A percentile compares a stretch with the other conserved stretches of the same genome.
These are phyloP conservation scores for Candida neerlandica DNA, from an alignment of 1,139 yeast species.

Conservation along the genomic window DNA sequence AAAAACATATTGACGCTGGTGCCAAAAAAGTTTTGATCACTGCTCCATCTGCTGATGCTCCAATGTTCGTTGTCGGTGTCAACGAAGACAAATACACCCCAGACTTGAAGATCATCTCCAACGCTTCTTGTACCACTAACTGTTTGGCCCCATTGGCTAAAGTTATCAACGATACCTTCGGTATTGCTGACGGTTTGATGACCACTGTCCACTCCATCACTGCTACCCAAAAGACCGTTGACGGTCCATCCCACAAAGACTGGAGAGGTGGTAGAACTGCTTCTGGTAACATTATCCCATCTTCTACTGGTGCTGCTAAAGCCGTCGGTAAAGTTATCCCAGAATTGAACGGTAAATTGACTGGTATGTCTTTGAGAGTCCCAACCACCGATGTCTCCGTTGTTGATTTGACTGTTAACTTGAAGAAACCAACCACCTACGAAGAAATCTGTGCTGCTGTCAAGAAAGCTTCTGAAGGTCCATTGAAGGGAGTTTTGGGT, in stretches of 20 bases:
- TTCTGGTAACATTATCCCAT: slow-evolving; percentile 86
- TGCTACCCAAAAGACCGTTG: slow-evolving; percentile 89
- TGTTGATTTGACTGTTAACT: slow-evolving; percentile 50
- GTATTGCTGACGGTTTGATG: slow-evolving; percentile 86
- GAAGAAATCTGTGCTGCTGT: slow-evolving; percentile 74
- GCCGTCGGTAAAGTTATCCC: slow-evolving; percentile 92
- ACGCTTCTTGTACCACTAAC: slow-evolving; percentile 91
- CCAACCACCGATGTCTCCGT: slow-evolving; percentile 88
- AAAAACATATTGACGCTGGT: slow-evolving; percentile 80
- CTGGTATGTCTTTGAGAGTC: slow-evolving; percentile 87
- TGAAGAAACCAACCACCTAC: slow-evolving; percentile 69
- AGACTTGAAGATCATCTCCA: slow-evolving; percentile 72
- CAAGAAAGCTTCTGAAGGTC: slow-evolving; percentile 70
- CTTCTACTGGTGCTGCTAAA: slow-evolving; percentile 92
- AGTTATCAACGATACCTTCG: slow-evolving; percentile 77
- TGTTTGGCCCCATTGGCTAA: slow-evolving; percentile 89
- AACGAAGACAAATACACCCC: slow-evolving; percentile 72
- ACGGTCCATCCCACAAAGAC: slow-evolving; percentile 92
- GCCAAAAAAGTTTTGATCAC: slow-evolving; percentile 90
- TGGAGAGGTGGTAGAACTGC: slow-evolving; percentile 97
- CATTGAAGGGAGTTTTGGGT: slow-evolving; percentile 74
- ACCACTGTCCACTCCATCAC: slow-evolving; percentile 91
- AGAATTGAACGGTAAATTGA: slow-evolving; percentile 82
- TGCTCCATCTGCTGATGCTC: slow-evolving; percentile 87
- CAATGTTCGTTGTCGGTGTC: slow-evolving; percentile 88